These are phyloP conservation scores for Capillidium rhysosporum DNA, from an alignment of 371 early-diverging fungal genomes.

Conservation along the genomic window DNA sequence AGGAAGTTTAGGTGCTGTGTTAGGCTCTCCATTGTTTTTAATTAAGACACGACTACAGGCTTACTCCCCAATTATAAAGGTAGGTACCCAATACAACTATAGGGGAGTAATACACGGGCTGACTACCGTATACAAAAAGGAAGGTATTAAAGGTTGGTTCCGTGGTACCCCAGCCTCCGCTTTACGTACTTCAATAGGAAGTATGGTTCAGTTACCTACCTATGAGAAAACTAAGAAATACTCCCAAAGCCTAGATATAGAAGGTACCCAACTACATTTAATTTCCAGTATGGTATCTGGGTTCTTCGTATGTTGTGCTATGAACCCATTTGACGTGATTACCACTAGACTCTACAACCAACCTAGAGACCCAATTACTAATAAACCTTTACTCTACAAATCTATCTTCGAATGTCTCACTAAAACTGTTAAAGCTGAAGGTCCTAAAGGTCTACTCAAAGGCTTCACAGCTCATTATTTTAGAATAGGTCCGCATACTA, in stretches of 20 bases:
- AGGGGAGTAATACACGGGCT: conserved; percentile 41
- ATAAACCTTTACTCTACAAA: conserved; percentile 49
- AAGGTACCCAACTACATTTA: conserved; percentile 48
- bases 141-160: conserved; percentile 59
- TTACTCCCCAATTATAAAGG: conserved; percentile 33
- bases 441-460: conserved; percentile 71
- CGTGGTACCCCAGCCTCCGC: conserved; percentile 78
- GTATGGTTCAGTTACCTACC: conserved; percentile 75
- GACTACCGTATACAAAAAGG: conserved; percentile 42
- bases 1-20: conserved; percentile 52
- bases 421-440: conserved; percentile 68
- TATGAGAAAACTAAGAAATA: conserved; percentile 65
- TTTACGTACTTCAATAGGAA: conserved; percentile 79
- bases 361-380: conserved; percentile 36
- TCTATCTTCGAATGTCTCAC: conserved; percentile 63
- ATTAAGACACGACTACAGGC: conserved; percentile 93
- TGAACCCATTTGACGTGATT: conserved; percentile 96
- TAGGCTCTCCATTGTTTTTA: conserved; percentile 77
- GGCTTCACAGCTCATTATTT: conserved; percentile 33
- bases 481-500: conserved; percentile 65
- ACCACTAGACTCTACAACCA: conserved; percentile 92
- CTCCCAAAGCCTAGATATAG: conserved; percentile 13
- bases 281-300: conserved; percentile 63
- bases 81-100: conserved; percentile 84
- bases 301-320: conserved; percentile 67